phyloP scores from a whole-genome alignment of 495 filamentous ascomycete genomes.

The Penicillium pulvis region DNA sequence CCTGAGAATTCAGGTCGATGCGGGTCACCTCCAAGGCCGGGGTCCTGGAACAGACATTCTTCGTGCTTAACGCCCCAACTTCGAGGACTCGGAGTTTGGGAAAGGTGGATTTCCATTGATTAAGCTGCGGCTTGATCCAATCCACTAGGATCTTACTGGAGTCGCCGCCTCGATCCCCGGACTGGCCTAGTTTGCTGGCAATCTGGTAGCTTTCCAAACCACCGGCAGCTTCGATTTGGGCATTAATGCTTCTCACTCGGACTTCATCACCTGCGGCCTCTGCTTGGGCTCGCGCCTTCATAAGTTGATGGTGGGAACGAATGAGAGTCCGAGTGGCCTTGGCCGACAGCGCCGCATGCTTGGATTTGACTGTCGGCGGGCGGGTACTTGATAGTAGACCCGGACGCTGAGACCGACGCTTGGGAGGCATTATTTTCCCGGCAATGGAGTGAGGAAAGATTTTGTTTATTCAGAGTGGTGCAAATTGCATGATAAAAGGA shows the following conservation, averaged over 20 bases:
- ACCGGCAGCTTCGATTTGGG: slow-evolving; percentile 66
- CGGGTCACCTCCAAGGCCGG: slow-evolving; percentile 70
- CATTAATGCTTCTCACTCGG: slow-evolving; percentile 56
- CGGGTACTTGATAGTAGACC: slow-evolving; percentile 68
- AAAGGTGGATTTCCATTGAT: slow-evolving; percentile 23
- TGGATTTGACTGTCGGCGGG: slow-evolving; percentile 57
- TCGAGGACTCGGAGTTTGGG: slow-evolving; percentile 70
- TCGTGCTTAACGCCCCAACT: slow-evolving; percentile 82
- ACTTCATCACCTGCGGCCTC: slow-evolving; percentile 60
- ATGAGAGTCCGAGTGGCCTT: slow-evolving; percentile 81
- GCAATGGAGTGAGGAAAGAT: no score
- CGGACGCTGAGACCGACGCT: slow-evolving; percentile 39
- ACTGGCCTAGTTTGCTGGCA: slow-evolving; percentile 87
- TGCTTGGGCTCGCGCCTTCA: slow-evolving; percentile 75
- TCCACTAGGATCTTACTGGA: slow-evolving; percentile 82
- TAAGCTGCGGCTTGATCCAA: slow-evolving; percentile 66
- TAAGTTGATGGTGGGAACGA: slow-evolving; percentile 77
- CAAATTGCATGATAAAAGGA: not conserved
- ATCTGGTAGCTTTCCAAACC: slow-evolving; percentile 84
- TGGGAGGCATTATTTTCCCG: slow-evolving; percentile 11
- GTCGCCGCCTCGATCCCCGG: slow-evolving; percentile 82
- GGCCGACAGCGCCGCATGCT: slow-evolving; percentile 67
- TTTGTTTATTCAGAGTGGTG: not conserved
- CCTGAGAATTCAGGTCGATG: slow-evolving; percentile 90
- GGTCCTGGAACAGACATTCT: slow-evolving; percentile 80